Conservation (phyloP, 1,284 basidiomycete genomes). For the Melanopsichium pennsylvanicum region DNA sequence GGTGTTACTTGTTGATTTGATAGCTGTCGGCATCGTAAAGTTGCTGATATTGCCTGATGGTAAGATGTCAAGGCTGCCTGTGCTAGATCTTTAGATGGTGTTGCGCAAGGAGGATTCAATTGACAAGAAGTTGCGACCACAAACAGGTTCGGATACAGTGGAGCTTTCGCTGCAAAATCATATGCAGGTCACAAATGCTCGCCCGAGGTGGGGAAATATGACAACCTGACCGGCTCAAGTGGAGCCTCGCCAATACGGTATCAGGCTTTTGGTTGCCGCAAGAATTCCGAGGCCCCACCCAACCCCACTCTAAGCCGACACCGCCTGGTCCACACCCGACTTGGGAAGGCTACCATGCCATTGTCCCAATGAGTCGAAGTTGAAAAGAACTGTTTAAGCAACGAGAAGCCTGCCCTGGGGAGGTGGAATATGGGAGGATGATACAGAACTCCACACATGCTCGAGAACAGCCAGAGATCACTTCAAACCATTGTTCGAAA, state of each 20-base stretch:
- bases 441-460: background rate
- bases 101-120: background rate
- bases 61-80: background rate
- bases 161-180: too few relatives aligned
- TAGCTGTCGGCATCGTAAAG: slow-evolving; percentile 8
- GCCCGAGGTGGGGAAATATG: background rate
- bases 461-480: background rate
- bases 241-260: too few relatives aligned
- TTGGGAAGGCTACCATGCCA: too few relatives aligned
- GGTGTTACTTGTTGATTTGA: slow-evolving; percentile 15
- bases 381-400: too few relatives aligned
- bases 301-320: too few relatives aligned
- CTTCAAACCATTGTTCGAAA: too few relatives aligned
- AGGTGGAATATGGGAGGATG: background rate
- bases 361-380: too few relatives aligned
- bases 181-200: background rate
- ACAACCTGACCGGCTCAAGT: background rate
- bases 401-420: background rate
- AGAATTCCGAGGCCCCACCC: too few relatives aligned
- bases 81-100: background rate
- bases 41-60: background rate
- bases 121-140: background rate
- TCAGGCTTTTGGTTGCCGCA: too few relatives aligned
- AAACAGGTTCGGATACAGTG: background rate
- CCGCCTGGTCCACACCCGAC: too few relatives aligned